Evolutionary conservation across 73 alveolate genomes (phyloP).

Genomic region (Symbiodinium pilosum): DNA sequence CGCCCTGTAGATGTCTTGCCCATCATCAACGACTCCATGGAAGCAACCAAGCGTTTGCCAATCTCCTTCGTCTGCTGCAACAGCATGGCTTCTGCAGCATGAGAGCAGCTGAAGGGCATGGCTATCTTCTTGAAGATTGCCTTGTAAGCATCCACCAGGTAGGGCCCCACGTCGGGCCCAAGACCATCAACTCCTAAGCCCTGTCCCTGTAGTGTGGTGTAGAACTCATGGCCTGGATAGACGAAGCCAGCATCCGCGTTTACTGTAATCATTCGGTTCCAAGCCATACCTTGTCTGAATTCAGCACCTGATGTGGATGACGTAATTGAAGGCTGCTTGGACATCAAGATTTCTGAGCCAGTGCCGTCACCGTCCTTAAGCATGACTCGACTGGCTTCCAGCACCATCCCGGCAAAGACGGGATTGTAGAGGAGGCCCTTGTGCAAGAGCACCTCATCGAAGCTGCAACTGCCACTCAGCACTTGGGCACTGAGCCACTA

Average conservation of each 20-base stretch:
- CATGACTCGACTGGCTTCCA: background rate
- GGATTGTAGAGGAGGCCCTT: background rate
- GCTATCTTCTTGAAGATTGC: background rate
- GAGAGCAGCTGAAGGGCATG: slow-evolving; percentile 13
- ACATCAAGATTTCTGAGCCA: background rate
- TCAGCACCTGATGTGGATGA: background rate
- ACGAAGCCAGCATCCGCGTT: background rate
- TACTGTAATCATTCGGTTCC: background rate
- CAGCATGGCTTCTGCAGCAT: background rate
- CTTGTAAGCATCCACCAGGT: background rate
- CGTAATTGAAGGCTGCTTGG: background rate
- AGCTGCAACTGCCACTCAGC: too few species aligned
- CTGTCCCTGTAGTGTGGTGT: background rate
- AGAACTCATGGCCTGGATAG: slow-evolving; percentile 5
- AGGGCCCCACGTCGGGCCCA: background rate
- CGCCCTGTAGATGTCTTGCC: background rate
- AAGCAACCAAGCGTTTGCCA: background rate
- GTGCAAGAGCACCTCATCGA: background rate
- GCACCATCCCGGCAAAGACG: background rate
- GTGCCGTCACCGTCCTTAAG: background rate
- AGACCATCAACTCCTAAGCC: background rate
- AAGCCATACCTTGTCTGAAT: background rate
- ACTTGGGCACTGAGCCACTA: too few species aligned
- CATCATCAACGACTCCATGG: background rate
- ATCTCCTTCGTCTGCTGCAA: background rate